These are phyloP conservation scores for Lactarius hengduanensis DNA, from an alignment of 768 basidiomycete genomes.

Conservation along the genomic window DNA sequence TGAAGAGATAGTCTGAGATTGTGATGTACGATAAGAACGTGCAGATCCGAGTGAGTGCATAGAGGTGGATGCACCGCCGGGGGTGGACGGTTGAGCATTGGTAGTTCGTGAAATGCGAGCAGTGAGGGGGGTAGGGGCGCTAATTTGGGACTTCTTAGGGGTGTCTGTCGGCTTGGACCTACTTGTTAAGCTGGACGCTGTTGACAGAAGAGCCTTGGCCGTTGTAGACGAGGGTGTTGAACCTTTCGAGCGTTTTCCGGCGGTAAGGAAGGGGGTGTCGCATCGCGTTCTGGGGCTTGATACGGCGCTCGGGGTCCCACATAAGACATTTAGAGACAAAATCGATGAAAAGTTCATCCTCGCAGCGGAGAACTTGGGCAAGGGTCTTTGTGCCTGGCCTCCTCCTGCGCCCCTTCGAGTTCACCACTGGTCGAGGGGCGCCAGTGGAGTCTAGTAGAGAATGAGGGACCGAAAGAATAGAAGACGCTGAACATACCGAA, in stretches of 20 bases:
- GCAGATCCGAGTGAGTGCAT: conserved; percentile 59
- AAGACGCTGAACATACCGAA: conserved; percentile 63
- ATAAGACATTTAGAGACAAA: conserved; percentile 96
- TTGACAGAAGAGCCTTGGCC: conserved; percentile 55
- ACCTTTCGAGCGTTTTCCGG: conserved; percentile 53
- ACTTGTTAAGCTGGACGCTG: conserved; percentile 54
- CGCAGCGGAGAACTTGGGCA: conserved; percentile 83
- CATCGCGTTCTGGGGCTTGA: conserved; percentile 91
- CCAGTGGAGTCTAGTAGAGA: conserved; percentile 76
- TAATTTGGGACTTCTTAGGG: conserved; percentile 87
- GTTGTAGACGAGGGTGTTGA: conserved; percentile 43
- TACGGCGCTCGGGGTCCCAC: conserved; percentile 95
- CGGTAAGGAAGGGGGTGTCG: conserved; percentile 87
- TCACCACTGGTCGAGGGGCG: conserved; percentile 89
- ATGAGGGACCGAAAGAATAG: not conserved
- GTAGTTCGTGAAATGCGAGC: conserved; percentile 67
- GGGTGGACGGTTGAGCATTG: conserved; percentile 55
- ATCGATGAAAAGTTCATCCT: conserved; percentile 94
- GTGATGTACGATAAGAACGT: conserved; percentile 65
- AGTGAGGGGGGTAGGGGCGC: conserved; percentile 84
- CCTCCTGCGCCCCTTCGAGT: conserved; percentile 92
- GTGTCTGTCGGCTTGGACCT: conserved; percentile 63
- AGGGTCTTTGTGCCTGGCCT: conserved; percentile 90
- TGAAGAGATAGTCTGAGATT: conserved; percentile 66
- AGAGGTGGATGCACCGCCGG: conserved; percentile 44